Conservation (phyloP, 441 rosid species). For the Erysimum pusillum region DNA sequence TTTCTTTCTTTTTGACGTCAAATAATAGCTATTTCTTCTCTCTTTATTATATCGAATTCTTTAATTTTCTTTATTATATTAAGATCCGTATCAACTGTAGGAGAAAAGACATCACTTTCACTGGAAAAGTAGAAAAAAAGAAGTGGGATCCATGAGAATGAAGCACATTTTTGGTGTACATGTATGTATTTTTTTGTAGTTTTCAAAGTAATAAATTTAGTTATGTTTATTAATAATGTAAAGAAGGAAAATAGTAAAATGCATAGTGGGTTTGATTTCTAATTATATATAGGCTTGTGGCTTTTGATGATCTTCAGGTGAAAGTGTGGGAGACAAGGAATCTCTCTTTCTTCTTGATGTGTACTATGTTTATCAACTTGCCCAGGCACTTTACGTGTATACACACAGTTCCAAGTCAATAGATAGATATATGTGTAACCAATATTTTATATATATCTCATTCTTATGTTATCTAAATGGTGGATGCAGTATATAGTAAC, state of each 20-base stretch:
- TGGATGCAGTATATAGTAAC: neutral
- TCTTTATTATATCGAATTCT: neutral
- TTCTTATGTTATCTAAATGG: constrained; percentile 19
- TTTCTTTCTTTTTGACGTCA: neutral
- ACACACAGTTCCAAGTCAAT: constrained; percentile 39
- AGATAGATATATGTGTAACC: neutral
- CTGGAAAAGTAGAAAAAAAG: neutral
- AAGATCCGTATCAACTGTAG: constrained; percentile 23
- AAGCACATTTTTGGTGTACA: constrained; percentile 15
- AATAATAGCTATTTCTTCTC: no score
- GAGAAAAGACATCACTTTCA: constrained; percentile 43
- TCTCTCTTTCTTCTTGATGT: constrained; percentile 35
- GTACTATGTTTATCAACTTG: constrained; percentile 48
- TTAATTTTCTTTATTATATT: neutral
- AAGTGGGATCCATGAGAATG: constrained; percentile 38
- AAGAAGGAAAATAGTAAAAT: constrained; percentile 22
- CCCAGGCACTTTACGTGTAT: constrained; percentile 38
- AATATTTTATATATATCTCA: neutral
- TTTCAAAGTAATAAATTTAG: neutral
- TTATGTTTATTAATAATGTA: constrained; percentile 2
- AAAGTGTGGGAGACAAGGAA: constrained; percentile 44
- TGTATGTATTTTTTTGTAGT: neutral
- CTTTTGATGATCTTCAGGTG: constrained; percentile 49
- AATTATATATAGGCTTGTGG: constrained; percentile 25
- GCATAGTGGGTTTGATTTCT: constrained; percentile 26